Evolutionary conservation across 345 rosid genomes (phyloP).

Genomic region (Conringia planisiliqua): DNA sequence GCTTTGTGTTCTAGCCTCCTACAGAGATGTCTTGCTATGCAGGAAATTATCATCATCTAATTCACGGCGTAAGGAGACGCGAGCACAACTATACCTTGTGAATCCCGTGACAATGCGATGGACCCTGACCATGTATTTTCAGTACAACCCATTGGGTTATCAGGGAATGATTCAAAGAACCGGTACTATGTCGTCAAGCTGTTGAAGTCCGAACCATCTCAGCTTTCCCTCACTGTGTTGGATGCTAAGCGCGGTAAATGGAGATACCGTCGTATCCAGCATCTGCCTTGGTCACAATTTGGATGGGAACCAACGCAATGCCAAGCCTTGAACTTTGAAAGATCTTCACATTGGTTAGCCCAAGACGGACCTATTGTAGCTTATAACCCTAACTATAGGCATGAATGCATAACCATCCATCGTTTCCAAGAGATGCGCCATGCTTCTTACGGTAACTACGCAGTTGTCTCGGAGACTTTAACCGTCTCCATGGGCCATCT

Average conservation of each 20-base stretch:
- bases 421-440: background rate
- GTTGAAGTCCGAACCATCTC: background rate
- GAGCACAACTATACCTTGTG: too few species aligned
- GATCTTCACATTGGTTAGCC: conserved; percentile 5
- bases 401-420: background rate
- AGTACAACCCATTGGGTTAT: background rate
- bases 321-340: background rate
- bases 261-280: background rate
- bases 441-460: background rate
- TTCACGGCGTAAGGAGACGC: too few species aligned
- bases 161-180: background rate
- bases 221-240: background rate
- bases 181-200: background rate
- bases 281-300: background rate
- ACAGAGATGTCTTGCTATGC: too few species aligned
- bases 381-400: background rate
- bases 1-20: too few species aligned
- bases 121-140: too few species aligned
- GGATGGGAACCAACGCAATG: background rate
- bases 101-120: too few species aligned
- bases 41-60: too few species aligned
- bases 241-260: background rate
- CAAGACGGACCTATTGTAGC: background rate
- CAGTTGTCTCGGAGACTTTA: background rate
- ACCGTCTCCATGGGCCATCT: background rate